Evolutionary conservation across 768 basidiomycete genomes (phyloP), one percentile per base, ranked within the genome.

Genomic region (Plicaturopsis crispa): DNA sequence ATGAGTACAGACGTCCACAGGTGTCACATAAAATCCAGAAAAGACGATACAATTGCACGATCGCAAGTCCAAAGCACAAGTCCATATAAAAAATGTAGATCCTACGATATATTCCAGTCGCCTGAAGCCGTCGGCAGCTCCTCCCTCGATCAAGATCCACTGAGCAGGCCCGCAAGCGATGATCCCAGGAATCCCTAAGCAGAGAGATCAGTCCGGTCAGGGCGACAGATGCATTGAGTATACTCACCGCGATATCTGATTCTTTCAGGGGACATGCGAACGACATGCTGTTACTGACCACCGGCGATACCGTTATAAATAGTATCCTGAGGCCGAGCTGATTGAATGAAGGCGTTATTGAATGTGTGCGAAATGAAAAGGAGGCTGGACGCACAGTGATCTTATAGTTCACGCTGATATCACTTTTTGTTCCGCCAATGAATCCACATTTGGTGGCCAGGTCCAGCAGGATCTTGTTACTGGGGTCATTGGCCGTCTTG

Each of bases 241-340:
- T 8, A 45, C 60, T 22, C 41, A 65, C 65, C 49, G 48, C 36
- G 4, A 67, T 40, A 18, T 59, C 62, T 24, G 31, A 36, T 14
- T 57, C 37, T 17, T 59, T 51, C 36, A 87, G 45, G 3, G 87
- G 87, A 53, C 86, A 90, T 8, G 56, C 45, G 51, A 90, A 84
- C 24, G 54, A 70, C 46, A 81, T 67, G 4, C 60, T 58, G 47
- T 80, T 80, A 36, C 66, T 72, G 51, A 90, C 66, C 2, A 73
- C 70, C 8, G 84, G 86, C 12, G 75, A 75, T 31, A 88, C 65
- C 0, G 76, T 74, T 31, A 86, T 64, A 39, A 79, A 58, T n/a
- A 85, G 49, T 12, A 87, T 67, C 24, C 69, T 68, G 39, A 90
- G 55, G n/a, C 64, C 75, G 40, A 87, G 57, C 83, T 87, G 40